Percentiles rank a stretch among this genome's conserved stretches.
phyloP scores from a whole-genome alignment of 495 filamentous ascomycete genomes.

The Penicillium cataractarum region DNA sequence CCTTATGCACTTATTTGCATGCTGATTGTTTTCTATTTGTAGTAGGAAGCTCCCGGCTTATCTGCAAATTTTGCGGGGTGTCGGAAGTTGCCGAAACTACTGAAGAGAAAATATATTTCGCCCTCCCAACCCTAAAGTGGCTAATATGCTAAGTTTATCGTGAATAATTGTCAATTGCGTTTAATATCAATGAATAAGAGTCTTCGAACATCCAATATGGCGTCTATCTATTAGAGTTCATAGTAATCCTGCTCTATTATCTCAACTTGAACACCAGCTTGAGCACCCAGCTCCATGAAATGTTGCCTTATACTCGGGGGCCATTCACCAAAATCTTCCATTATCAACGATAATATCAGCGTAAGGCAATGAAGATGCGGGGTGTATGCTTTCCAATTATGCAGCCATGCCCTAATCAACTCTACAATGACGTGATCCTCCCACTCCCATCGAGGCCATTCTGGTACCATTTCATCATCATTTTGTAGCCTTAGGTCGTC shows the following conservation, averaged over 20 bases:
- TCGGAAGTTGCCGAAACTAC: too few species aligned
- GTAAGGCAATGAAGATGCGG: constrained; percentile 17
- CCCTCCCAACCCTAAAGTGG: too few species aligned
- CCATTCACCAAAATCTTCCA: background rate
- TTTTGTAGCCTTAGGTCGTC: constrained; percentile 18
- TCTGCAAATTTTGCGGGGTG: too few species aligned
- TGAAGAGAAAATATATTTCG: too few species aligned
- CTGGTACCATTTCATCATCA: constrained; percentile 2
- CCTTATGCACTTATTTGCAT: background rate
- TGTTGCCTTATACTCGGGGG: background rate
- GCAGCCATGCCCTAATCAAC: constrained; percentile 19
- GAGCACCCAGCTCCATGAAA: background rate
- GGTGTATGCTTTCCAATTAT: constrained; percentile 17
- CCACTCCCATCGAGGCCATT: constrained; percentile 17
- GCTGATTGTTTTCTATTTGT: too few species aligned
- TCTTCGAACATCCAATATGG: too few species aligned
- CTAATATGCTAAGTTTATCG: too few species aligned
- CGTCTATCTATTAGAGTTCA: too few species aligned
- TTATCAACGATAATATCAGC: constrained; percentile 7
- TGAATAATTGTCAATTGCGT: too few species aligned
- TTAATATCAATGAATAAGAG: too few species aligned
- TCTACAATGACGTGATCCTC: constrained; percentile 9
- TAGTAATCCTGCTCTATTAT: background rate
- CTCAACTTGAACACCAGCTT: background rate
- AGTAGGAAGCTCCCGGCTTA: too few species aligned